A percentile compares a stretch with the other conserved stretches of the same genome.
These are phyloP conservation scores for Fusarium sp. DNA, from an alignment of 2,329 filamentous ascomycete genomes.

Conservation along the genomic window DNA sequence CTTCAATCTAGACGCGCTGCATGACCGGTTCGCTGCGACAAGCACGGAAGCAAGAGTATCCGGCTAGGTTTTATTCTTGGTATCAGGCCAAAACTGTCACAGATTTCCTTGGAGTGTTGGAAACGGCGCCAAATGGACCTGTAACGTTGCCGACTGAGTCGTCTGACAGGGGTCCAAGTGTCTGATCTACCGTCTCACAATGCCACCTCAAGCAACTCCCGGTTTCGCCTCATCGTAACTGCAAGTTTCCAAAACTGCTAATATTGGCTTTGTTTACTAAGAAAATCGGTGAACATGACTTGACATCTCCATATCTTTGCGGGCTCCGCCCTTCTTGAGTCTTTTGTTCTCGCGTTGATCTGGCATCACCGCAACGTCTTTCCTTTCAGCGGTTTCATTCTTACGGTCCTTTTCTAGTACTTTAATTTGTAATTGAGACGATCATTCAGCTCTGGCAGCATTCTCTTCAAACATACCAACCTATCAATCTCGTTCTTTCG, in stretches of 20 bases:
- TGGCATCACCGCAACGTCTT: slow-evolving; percentile 35
- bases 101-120: slow-evolving; percentile 9
- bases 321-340: neutral
- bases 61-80: slow-evolving; percentile 22
- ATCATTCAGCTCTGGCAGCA: slow-evolving; percentile 27
- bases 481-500: neutral
- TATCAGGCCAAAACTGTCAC: neutral
- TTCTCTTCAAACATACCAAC: neutral
- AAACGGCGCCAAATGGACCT: slow-evolving; percentile 1
- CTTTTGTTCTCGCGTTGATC: slow-evolving; percentile 30
- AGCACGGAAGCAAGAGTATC: slow-evolving; percentile 25
- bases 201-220: slow-evolving; percentile 38
- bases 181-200: slow-evolving; percentile 48
- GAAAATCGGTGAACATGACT: neutral
- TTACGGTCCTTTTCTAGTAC: slow-evolving; percentile 20
- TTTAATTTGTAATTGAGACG: slow-evolving; percentile 31
- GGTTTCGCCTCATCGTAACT: slow-evolving; percentile 40
- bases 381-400: slow-evolving; percentile 29
- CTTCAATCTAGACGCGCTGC: neutral
- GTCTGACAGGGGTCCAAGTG: slow-evolving; percentile 20
- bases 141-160: neutral
- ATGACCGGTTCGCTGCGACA: neutral
- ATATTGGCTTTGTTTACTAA: slow-evolving; percentile 9
- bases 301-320: slow-evolving; percentile 23
- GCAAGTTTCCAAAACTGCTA: neutral